phyloP scores from a whole-genome alignment of 805 yeast genomes.

The Metschnikowia koreensis region DNA sequence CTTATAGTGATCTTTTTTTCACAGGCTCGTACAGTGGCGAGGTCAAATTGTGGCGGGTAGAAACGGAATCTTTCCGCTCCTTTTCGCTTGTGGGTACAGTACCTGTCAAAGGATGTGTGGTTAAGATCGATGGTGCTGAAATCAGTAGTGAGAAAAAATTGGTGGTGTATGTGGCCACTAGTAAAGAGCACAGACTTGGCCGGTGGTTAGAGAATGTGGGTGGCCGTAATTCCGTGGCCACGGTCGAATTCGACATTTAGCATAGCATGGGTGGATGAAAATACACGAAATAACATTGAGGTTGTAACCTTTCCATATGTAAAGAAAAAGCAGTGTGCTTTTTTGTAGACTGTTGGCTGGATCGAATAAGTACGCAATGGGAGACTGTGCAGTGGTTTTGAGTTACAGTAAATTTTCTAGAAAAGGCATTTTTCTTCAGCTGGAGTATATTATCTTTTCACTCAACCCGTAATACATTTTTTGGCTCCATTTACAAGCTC shows the following conservation, averaged over 20 bases:
- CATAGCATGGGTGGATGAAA: conserved; percentile 7
- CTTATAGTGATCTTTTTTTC: conserved; percentile 79
- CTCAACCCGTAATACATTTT: too few species aligned
- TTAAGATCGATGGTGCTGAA: conserved; percentile 57
- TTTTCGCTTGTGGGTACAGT: conserved; percentile 59
- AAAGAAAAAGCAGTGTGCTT: not conserved
- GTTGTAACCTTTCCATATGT: too few species aligned
- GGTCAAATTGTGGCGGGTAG: conserved; percentile 74
- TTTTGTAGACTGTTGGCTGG: not conserved
- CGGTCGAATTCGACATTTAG: conserved; percentile 32
- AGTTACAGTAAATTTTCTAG: too few species aligned
- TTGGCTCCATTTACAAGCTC: too few species aligned
- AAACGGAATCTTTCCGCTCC: conserved; percentile 54
- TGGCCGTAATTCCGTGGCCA: conserved; percentile 66
- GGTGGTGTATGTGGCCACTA: conserved; percentile 54
- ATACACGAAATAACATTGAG: too few species aligned
- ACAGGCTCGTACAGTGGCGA: conserved; percentile 88
- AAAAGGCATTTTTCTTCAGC: too few species aligned
- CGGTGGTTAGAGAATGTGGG: conserved; percentile 70
- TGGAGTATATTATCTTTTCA: too few species aligned
- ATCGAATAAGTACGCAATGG: not conserved
- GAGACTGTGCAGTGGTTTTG: too few species aligned
- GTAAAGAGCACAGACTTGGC: conserved; percentile 86
- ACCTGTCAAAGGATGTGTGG: conserved; percentile 67
- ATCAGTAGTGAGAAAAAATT: conserved; percentile 50